phyloP scores from a whole-genome alignment of 2,329 filamentous ascomycete species.

The Exserohilum turcica region DNA sequence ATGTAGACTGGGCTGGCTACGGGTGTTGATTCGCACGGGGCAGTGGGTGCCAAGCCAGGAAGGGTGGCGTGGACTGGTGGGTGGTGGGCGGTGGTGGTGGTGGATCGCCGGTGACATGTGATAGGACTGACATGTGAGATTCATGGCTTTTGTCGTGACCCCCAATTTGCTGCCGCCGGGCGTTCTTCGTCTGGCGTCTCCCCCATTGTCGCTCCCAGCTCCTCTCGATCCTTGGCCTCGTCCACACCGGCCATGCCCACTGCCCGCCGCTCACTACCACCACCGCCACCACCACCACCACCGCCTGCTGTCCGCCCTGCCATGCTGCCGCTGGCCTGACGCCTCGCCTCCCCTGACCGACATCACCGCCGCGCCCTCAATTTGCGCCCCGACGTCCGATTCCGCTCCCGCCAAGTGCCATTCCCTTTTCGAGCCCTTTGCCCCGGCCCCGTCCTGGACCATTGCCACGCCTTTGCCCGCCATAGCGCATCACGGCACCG shows the following conservation, averaged over 20 bases:
- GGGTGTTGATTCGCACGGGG: too few species aligned
- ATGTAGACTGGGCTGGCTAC: too few species aligned
- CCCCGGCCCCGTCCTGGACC: conserved; percentile 9
- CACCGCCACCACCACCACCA: too few species aligned
- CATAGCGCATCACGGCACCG: conserved; percentile 3
- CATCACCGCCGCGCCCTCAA: conserved; percentile 21
- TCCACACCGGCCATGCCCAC: conserved; percentile 8
- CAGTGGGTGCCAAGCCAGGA: conserved; percentile 16
- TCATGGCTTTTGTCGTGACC: conserved; percentile 21
- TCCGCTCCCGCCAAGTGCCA: conserved; percentile 17
- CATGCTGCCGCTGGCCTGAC: conserved; percentile 7
- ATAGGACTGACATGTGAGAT: conserved; percentile 34
- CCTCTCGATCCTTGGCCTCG: conserved; percentile 8
- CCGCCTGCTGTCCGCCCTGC: conserved; percentile 1
- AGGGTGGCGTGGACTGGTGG: conserved; percentile 20
- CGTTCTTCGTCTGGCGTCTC: conserved; percentile 7
- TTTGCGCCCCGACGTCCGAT: conserved; percentile 15
- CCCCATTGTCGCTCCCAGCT: not conserved
- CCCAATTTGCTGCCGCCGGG: conserved; percentile 26
- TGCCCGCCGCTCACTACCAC: conserved; percentile 4
- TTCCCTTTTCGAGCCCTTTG: conserved; percentile 22
- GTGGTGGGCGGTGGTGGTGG: too few species aligned
- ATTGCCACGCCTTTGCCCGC: conserved; percentile 16
- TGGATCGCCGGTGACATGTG: conserved; percentile 25
- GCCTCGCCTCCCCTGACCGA: conserved; percentile 12